Conservation (phyloP, 768 basidiomycete species). For the Auriscalpium microsporum region DNA sequence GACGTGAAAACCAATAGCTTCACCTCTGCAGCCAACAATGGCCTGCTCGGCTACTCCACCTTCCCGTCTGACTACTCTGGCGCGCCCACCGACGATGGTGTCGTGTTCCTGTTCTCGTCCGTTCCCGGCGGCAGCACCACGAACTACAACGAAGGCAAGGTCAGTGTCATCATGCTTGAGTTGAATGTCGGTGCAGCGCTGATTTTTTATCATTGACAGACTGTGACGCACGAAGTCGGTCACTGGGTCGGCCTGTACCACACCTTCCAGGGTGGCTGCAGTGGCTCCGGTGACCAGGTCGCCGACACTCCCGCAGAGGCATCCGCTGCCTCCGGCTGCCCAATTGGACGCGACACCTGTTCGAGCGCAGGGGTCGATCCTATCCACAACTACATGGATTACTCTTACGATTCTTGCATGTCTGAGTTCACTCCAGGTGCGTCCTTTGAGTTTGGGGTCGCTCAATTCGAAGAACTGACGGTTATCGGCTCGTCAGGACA, state of each 20-base stretch:
- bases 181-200: not conserved
- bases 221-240: constrained; percentile 49
- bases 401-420: constrained; percentile 42
- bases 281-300: constrained; percentile 32
- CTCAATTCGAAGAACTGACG: too few relatives aligned
- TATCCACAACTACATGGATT: constrained; percentile 20
- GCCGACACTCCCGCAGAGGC: constrained; percentile 40
- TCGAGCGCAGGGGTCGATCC: constrained; percentile 27
- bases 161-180: not conserved
- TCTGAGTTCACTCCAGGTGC: constrained; percentile 37
- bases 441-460: too few relatives aligned
- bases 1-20: constrained; percentile 20
- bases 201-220: constrained; percentile 18
- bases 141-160: constrained; percentile 30
- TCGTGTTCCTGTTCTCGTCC: constrained; percentile 27
- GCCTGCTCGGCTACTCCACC: constrained; percentile 46
- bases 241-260: constrained; percentile 56
- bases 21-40: constrained; percentile 27
- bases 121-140: constrained; percentile 33
- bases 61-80: constrained; percentile 37
- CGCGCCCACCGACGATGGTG: constrained; percentile 40
- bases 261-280: constrained; percentile 48
- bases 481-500: constrained; percentile 13
- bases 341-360: constrained; percentile 23
- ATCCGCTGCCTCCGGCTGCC: constrained; percentile 31